Conservation (phyloP, 1,139 yeast species). For the Kurtzmaniella quercitrusa region DNA sequence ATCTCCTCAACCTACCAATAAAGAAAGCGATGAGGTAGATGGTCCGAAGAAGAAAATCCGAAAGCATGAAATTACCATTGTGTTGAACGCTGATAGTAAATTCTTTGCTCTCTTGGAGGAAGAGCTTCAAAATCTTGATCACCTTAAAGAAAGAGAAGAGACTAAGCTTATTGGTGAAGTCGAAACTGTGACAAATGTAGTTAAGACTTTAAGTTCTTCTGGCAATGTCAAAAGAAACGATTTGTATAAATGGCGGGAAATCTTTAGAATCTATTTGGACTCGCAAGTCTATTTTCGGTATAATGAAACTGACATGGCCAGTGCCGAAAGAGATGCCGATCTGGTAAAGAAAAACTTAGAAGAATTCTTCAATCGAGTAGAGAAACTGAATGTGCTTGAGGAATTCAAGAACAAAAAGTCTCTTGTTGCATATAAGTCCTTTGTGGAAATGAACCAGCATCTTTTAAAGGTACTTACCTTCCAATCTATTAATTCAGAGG, state of each 20-base stretch:
- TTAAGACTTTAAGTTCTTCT: slow-evolving; percentile 32
- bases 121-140: slow-evolving; percentile 50
- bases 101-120: slow-evolving; percentile 57
- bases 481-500: slow-evolving; percentile 59
- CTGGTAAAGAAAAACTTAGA: slow-evolving; percentile 38
- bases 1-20: slow-evolving; percentile 9
- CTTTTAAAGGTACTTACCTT: slow-evolving; percentile 57
- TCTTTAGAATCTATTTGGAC: slow-evolving; percentile 62
- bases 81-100: slow-evolving; percentile 40
- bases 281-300: slow-evolving; percentile 62
- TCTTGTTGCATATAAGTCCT: slow-evolving; percentile 42
- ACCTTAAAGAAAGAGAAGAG: slow-evolving; percentile 44
- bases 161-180: slow-evolving; percentile 40
- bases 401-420: slow-evolving; percentile 50
- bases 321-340: slow-evolving; percentile 36
- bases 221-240: slow-evolving; percentile 41
- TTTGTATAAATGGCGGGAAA: slow-evolving; percentile 67
- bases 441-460: slow-evolving; percentile 50
- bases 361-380: slow-evolving; percentile 41
- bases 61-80: slow-evolving; percentile 31
- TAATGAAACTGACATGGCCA: slow-evolving; percentile 37
- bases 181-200: slow-evolving; percentile 33
- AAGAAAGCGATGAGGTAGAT: not conserved
- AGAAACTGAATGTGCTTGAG: slow-evolving; percentile 34
- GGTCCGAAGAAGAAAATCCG: slow-evolving; percentile 8